Base-by-base conservation (phyloP, 345 rosid genomes). In the Melaleuca quinquenervia region DNA sequence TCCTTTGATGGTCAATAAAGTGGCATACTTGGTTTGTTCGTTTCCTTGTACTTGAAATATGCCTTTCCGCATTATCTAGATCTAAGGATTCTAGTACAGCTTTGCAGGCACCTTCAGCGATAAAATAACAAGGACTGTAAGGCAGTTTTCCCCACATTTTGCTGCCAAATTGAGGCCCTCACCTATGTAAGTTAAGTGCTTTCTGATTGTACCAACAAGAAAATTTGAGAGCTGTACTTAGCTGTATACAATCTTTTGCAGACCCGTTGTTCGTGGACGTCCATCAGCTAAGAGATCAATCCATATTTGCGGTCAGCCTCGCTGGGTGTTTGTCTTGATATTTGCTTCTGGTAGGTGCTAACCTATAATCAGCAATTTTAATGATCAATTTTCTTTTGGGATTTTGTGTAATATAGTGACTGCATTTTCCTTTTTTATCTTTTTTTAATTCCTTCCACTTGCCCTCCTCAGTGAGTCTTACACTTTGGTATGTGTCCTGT, bases 101-200 rank as follows among this genome's bases (percentile, higher is more conserved):
- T 97, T 97, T 94, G 98, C 99, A 88, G 94, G 96, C 88, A 94
- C 95, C 84, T 96, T 95, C 90, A 94, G 91, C 84, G 99, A 96
- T 91, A 97, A 96, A 87, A 96, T 92, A 7, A 95, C 93, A 32
- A 95, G 98, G 91, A 96, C 97, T 52, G 91, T 94, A 82, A 94
- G 99, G 89, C 95, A 91, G 88, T 92, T 96, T 90, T 97, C 98
- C 87, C 99, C 99, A 56, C 99, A 92, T 80, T 88, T 97, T 89
- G 99, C 99, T 64, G 99, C 97, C 45, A 97, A 97, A 90, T 91
- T 96, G 99, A 94, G 99, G 88, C 99, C 98, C 88, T 95, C 98
- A 32, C 94, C 91, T 84, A 93, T 94, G 98, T 96, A 90, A 88
- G 92, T 89, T 2, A 41, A 70, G 80, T 36, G 26, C 80, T 70